Conservation (phyloP, 2,329 filamentous ascomycete species). For the Pyrenochaeta sp. region DNA sequence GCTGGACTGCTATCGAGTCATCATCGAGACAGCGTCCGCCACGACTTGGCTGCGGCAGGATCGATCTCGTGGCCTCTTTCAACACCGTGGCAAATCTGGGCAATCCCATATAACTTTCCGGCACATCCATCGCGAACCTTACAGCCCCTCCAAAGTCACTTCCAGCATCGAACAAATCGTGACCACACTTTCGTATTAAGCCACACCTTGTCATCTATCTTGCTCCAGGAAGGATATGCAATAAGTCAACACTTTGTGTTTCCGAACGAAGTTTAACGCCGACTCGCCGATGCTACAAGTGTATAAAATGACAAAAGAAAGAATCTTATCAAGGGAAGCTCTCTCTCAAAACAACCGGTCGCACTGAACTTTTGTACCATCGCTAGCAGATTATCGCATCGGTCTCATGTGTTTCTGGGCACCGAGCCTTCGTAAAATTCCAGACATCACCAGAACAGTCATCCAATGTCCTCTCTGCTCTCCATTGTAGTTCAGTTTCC, state of each 20-base stretch:
- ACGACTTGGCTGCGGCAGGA: background rate
- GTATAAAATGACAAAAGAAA: background rate
- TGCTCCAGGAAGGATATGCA: background rate
- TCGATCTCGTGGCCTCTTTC: conserved; percentile 1
- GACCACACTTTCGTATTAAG: conserved; percentile 13
- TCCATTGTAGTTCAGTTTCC: conserved; percentile 51
- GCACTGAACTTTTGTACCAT: conserved; percentile 1
- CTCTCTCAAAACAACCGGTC: background rate
- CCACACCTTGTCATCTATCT: conserved; percentile 2
- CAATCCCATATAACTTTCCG: background rate
- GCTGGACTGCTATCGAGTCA: background rate
- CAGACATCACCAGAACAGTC: conserved; percentile 52
- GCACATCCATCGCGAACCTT: background rate
- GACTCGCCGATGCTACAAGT: conserved; percentile 10
- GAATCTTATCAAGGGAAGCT: background rate
- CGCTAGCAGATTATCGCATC: conserved; percentile 22
- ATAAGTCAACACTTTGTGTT: background rate
- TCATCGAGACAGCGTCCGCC: background rate
- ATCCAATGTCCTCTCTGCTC: conserved; percentile 45
- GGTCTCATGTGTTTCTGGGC: conserved; percentile 11
- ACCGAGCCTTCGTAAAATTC: conserved; percentile 48
- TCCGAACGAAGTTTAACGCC: conserved; percentile 10
- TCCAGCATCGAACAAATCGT: background rate
- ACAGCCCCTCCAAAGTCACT: background rate
- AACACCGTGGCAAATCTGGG: conserved; percentile 10